A percentile compares a stretch with the other conserved stretches of the same genome.
Evolutionary conservation across 352 stramenopile genomes (phyloP).

Genomic region (Phytophthora macrochlamydospora): DNA sequence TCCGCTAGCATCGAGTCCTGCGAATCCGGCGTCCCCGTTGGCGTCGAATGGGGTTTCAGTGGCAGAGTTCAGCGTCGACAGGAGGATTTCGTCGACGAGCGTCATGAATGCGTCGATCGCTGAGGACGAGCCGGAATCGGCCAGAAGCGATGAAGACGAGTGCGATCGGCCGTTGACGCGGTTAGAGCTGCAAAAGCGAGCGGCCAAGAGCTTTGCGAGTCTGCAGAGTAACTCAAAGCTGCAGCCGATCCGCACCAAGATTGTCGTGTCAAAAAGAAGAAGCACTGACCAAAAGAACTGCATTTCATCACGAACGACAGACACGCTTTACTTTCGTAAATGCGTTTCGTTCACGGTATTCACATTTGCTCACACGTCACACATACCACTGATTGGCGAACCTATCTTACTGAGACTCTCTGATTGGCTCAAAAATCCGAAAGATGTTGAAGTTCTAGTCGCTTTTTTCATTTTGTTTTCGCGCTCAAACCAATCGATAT

Average conservation of each 20-base stretch:
- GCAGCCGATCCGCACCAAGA: constrained; percentile 36
- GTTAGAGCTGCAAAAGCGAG: constrained; percentile 65
- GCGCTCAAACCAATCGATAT: too few species aligned
- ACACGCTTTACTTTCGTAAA: too few species aligned
- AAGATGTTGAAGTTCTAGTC: too few species aligned
- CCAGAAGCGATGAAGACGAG: constrained; percentile 68
- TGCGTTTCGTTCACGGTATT: too few species aligned
- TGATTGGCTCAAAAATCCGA: too few species aligned
- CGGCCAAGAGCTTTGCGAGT: constrained; percentile 53
- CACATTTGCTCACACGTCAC: too few species aligned
- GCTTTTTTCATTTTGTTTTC: too few species aligned
- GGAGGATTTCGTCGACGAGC: constrained; percentile 12
- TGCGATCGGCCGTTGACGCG: constrained; percentile 64
- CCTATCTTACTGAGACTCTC: too few species aligned
- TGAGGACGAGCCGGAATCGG: constrained; percentile 48
- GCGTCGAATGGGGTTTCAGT: not conserved
- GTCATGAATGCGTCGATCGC: constrained; percentile 45
- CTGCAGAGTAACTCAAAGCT: constrained; percentile 58
- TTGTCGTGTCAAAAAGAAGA: constrained; percentile 47
- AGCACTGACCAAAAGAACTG: constrained; percentile 18
- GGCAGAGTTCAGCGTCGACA: constrained; percentile 19
- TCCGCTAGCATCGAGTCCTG: constrained; percentile 13
- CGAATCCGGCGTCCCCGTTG: not conserved
- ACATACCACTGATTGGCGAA: too few species aligned
- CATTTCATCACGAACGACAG: too few species aligned